Base-by-base conservation (phyloP, 352 stramenopile species). In the Pythium grandisporangium region DNA sequence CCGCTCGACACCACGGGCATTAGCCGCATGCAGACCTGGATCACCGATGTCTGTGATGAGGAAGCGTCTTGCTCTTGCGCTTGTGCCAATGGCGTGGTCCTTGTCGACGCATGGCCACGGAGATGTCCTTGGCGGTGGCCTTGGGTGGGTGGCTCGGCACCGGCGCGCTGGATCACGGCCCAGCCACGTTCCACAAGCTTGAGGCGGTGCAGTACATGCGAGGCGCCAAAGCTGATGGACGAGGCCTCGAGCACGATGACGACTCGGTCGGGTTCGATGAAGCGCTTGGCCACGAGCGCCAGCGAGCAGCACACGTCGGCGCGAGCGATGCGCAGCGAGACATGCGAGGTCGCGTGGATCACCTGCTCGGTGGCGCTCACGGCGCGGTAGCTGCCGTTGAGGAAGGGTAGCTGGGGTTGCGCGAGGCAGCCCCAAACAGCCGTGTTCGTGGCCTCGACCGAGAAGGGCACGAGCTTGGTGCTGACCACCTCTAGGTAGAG, bases 1-100 rank as follows among this genome's bases (percentile, higher is more conserved):
- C 41, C 11, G 37, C 36, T 14, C 6, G 27, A 22, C 29, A 60
- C 12, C 70, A 36, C 23, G 60, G 63, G 63, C 12, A 54, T 75
- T 14, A 75, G 52, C 7, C 61, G 58, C 51, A 75, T 71, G 22
- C 63, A 75, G 3, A 75, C 29, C 35, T 75, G 63, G 29, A 71
- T 62, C 36, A 69, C 60, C 2, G 63, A 71, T 21, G 61, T 51
- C 10, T 61, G 40, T 8, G 30, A 32, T 6, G 24, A 21, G n/a
- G n/a, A n/a, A n/a, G n/a, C n/a, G n/a, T n/a, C n/a, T n/a, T n/a
- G n/a, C n/a, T n/a, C n/a, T n/a, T n/a, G n/a, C n/a, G n/a, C n/a
- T n/a, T n/a, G n/a, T 14, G 14, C 14, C 8, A 14, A 8, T 8
- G 27, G 27, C 14, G 27, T 32, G 27, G 10, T 17, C 8, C 7